These are phyloP conservation scores for Rostrohypoxylon terebratum DNA, from an alignment of 495 filamentous ascomycete species.

Conservation along the genomic window DNA sequence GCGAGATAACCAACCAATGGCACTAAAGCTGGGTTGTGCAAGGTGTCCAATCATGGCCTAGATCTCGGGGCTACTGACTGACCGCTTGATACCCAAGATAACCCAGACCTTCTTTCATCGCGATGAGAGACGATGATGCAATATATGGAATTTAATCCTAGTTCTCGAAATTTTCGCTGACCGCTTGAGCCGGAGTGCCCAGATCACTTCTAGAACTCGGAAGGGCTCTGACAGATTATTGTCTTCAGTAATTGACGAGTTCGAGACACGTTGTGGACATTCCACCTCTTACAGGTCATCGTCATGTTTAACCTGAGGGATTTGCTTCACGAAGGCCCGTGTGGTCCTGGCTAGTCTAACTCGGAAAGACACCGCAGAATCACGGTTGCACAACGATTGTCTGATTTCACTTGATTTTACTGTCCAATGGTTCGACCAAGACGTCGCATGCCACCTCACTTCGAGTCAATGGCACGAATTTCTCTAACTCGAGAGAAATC, in stretches of 20 bases:
- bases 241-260: constrained; percentile 28
- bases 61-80: constrained; percentile 12
- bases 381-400: constrained; percentile 3
- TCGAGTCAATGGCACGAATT: constrained; percentile 9
- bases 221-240: constrained; percentile 15
- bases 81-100: constrained; percentile 34
- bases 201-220: constrained; percentile 2
- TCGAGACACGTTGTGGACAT: constrained; percentile 35
- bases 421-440: constrained; percentile 8
- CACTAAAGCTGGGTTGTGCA: constrained; percentile 21
- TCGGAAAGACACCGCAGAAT: constrained; percentile 5
- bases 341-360: constrained; percentile 16
- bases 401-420: constrained; percentile 11
- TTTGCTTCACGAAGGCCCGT: constrained; percentile 13
- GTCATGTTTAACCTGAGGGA: constrained; percentile 17
- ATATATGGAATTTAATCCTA: constrained; percentile 23
- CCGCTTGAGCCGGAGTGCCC: constrained; percentile 25
- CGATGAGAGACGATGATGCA: constrained; percentile 31
- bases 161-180: constrained; percentile 18
- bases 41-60: constrained; percentile 32
- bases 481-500: constrained; percentile 3
- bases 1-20: constrained; percentile 14
- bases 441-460: constrained; percentile 3
- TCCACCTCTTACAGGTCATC: constrained; percentile 37
- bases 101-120: constrained; percentile 21